Percentiles rank a stretch among this genome's conserved stretches.
Conservation (phyloP, 2,329 filamentous ascomycete genomes). For the Albifimbria verrucaria region DNA sequence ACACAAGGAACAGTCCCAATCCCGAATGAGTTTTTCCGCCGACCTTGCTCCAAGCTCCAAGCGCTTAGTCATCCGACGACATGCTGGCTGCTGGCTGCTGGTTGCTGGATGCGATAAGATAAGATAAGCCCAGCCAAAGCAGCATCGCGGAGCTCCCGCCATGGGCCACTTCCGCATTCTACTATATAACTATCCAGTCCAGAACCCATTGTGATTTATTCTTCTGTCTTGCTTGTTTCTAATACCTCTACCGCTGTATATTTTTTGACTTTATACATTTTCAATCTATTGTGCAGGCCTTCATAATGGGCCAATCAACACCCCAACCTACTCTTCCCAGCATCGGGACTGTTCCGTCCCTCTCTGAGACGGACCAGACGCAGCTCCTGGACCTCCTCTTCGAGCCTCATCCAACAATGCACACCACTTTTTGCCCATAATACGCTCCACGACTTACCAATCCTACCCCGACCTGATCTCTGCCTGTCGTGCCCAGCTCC, state of each 20-base stretch:
- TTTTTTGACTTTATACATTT: not conserved
- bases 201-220: too few species aligned
- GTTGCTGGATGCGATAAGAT: slow-evolving; percentile 2
- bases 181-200: too few species aligned
- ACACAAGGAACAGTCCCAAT: too few species aligned
- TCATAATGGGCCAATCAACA: not conserved
- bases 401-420: slow-evolving; percentile 74
- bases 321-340: slow-evolving; percentile 47
- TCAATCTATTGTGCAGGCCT: not conserved
- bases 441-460: slow-evolving; percentile 54
- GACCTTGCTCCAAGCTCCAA: slow-evolving; percentile 5
- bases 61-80: slow-evolving; percentile 5
- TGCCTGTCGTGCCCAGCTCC: slow-evolving; percentile 61
- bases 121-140: not conserved
- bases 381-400: slow-evolving; percentile 74
- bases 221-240: too few species aligned
- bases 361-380: slow-evolving; percentile 53
- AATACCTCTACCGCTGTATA: not conserved
- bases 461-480: slow-evolving; percentile 70
- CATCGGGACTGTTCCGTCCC: slow-evolving; percentile 51
- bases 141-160: not conserved
- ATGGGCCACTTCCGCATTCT: not conserved
- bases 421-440: slow-evolving; percentile 66
- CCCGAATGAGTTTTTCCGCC: slow-evolving; percentile 20
- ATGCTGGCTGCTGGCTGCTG: too few species aligned